Evolutionary conservation across 805 yeast species (phyloP).

Genomic region (Candida pseudoglaebosa): DNA sequence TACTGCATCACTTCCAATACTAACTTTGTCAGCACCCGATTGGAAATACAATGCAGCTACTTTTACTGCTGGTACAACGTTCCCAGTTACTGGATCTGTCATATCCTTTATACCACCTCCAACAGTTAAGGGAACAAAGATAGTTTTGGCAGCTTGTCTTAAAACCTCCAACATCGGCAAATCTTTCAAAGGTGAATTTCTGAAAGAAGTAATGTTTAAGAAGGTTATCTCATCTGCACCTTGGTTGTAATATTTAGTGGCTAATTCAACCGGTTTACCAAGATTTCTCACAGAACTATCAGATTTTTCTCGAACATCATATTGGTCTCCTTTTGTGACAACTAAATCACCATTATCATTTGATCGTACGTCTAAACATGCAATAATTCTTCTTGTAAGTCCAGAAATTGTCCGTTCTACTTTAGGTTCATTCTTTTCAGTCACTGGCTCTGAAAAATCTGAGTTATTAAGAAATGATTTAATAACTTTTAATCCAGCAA

Average conservation of each 20-base stretch:
- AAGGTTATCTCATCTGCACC: constrained; percentile 98
- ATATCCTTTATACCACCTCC: constrained; percentile 98
- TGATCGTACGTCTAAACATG: constrained; percentile 94
- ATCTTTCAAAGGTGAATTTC: constrained; percentile 89
- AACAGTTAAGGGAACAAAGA: constrained; percentile 94
- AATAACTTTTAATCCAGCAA: constrained; percentile 78
- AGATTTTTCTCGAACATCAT: constrained; percentile 79
- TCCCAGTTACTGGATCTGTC: constrained; percentile 75
- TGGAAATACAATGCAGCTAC: constrained; percentile 90
- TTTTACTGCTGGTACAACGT: constrained; percentile 73
- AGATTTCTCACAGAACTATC: constrained; percentile 75
- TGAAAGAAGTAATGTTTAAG: constrained; percentile 89
- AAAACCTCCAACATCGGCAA: constrained; percentile 95
- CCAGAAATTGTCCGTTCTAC: constrained; percentile 48
- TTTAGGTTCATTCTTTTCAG: too few relatives aligned
- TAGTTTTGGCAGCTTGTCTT: constrained; percentile 75
- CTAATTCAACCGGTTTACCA: constrained; percentile 95
- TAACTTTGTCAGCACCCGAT: constrained; percentile 97
- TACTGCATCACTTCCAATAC: constrained; percentile 98
- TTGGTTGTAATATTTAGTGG: constrained; percentile 82
- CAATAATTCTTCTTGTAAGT: constrained; percentile 85
- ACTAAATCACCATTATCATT: constrained; percentile 94
- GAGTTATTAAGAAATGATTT: constrained; percentile 56
- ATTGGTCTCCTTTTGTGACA: constrained; percentile 98
- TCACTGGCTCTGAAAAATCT: constrained; percentile 9